These are phyloP conservation scores for Starmerella floricola DNA, from an alignment of 805 yeast species.

Conservation along the genomic window DNA sequence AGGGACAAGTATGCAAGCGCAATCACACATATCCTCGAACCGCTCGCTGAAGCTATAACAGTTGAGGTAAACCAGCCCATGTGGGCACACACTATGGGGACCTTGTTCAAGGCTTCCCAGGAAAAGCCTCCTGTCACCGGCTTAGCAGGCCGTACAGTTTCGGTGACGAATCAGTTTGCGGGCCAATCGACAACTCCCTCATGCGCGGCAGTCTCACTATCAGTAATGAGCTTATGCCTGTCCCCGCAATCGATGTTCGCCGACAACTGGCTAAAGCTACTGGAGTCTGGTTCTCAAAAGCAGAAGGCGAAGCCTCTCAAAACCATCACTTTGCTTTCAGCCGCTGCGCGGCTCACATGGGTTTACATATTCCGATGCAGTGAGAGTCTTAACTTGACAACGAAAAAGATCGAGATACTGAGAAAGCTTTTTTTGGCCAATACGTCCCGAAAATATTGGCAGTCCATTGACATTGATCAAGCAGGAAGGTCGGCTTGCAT, in stretches of 20 bases:
- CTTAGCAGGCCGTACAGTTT: conserved; percentile 7
- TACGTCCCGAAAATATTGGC: conserved; percentile 60
- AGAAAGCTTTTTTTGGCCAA: conserved; percentile 42
- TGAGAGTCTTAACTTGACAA: conserved; percentile 78
- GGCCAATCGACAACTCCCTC: neutral
- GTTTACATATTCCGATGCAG: conserved; percentile 76
- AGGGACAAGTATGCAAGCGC: conserved; percentile 77
- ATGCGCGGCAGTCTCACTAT: conserved; percentile 42
- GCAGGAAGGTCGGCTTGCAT: conserved; percentile 47
- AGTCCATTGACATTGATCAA: conserved; percentile 22
- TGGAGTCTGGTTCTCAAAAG: conserved; percentile 50
- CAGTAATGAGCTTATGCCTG: conserved; percentile 65
- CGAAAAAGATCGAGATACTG: conserved; percentile 59
- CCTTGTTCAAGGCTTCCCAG: conserved; percentile 34
- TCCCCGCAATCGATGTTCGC: conserved; percentile 67
- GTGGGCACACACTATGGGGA: conserved; percentile 73
- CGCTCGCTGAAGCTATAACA: conserved; percentile 72
- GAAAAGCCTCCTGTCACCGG: conserved; percentile 8
- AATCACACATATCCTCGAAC: conserved; percentile 57
- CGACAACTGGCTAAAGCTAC: conserved; percentile 53
- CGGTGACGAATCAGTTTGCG: neutral
- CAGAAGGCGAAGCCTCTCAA: conserved; percentile 46
- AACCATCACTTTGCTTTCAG: conserved; percentile 45
- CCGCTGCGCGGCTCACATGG: conserved; percentile 73
- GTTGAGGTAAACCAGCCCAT: conserved; percentile 95